A percentile compares a stretch with the other conserved stretches of the same genome.
These are phyloP conservation scores for Xylaria arbuscula DNA, from an alignment of 2,329 filamentous ascomycete species.

Conservation along the genomic window DNA sequence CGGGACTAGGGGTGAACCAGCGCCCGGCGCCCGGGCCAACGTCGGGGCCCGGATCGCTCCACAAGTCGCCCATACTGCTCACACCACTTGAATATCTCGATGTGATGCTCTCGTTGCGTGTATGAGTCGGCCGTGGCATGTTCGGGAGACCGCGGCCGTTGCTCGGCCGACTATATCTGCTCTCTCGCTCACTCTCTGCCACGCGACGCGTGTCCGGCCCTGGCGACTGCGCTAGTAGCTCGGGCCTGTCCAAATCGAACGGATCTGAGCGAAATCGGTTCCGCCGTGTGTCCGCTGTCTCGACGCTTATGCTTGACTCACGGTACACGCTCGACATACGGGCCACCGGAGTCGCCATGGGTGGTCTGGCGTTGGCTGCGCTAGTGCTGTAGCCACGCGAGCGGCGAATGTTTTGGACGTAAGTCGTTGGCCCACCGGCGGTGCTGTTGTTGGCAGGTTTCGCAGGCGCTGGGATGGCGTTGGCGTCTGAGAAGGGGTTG, in stretches of 20 bases:
- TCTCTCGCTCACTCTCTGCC: conserved; percentile 47
- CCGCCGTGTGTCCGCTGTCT: conserved; percentile 55
- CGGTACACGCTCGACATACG: conserved; percentile 56
- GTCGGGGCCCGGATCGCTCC: conserved; percentile 67
- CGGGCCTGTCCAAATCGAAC: conserved; percentile 70
- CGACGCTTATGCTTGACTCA: conserved; percentile 57
- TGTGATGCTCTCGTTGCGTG: conserved; percentile 55
- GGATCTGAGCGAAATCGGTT: conserved; percentile 72
- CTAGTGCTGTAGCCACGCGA: conserved; percentile 61
- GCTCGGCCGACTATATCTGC: conserved; percentile 38
- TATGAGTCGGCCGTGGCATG: conserved; percentile 50
- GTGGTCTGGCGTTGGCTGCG: conserved; percentile 42
- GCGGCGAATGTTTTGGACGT: conserved; percentile 60
- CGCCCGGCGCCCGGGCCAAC: conserved; percentile 56
- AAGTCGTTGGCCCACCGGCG: conserved; percentile 51
- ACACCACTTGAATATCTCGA: conserved; percentile 63
- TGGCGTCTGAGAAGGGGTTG: conserved; percentile 63
- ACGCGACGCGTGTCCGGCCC: conserved; percentile 42
- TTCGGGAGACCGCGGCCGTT: conserved; percentile 40
- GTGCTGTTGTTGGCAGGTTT: conserved; percentile 35
- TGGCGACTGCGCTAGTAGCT: conserved; percentile 52
- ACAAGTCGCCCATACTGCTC: conserved; percentile 59
- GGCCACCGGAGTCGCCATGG: conserved; percentile 41
- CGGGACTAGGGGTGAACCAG: conserved; percentile 47
- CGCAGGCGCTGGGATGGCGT: conserved; percentile 54